A percentile compares a stretch with the other conserved stretches of the same genome.
These are phyloP conservation scores for Penicillium griseofulvum DNA, from an alignment of 2,329 filamentous ascomycete genomes.

Conservation along the genomic window DNA sequence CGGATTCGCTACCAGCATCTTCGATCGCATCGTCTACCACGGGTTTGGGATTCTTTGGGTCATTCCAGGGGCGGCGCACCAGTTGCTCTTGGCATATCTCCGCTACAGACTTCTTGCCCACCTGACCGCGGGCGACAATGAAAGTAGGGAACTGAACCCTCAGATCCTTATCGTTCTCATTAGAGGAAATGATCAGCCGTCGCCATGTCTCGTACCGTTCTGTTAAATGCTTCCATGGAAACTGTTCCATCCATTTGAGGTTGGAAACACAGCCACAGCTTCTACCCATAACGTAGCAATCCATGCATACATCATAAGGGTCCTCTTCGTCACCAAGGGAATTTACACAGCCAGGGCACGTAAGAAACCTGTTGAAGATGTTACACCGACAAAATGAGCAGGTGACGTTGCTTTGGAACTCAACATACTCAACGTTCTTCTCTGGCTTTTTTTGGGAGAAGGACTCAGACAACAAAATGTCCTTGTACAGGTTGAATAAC, in stretches of 20 bases:
- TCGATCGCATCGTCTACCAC: conserved; percentile 37
- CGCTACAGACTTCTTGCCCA: conserved; percentile 75
- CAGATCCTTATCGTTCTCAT: conserved; percentile 55
- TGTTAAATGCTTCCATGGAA: conserved; percentile 75
- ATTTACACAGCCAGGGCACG: conserved; percentile 79
- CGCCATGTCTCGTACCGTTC: conserved; percentile 82
- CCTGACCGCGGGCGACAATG: conserved; percentile 63
- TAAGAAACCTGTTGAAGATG: conserved; percentile 95
- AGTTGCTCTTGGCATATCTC: conserved; percentile 94
- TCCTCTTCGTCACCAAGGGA: conserved; percentile 67
- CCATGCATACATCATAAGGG: conserved; percentile 95
- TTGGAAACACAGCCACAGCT: conserved; percentile 86
- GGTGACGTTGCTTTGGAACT: conserved; percentile 86
- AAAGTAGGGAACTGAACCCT: conserved; percentile 61
- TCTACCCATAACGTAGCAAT: conserved; percentile 96
- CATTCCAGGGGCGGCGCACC: conserved; percentile 73
- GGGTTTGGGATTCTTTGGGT: conserved; percentile 61
- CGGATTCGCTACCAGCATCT: conserved; percentile 47
- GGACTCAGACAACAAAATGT: conserved; percentile 80
- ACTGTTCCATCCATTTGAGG: conserved; percentile 90
- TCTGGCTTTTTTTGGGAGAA: conserved; percentile 65
- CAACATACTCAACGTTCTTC: conserved; percentile 69
- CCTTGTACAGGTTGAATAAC: conserved; percentile 73
- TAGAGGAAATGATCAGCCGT: conserved; percentile 69
- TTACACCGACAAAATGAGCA: conserved; percentile 95